Conservation (phyloP, 2,329 filamentous ascomycete genomes). For the Kalmusia sp. region DNA sequence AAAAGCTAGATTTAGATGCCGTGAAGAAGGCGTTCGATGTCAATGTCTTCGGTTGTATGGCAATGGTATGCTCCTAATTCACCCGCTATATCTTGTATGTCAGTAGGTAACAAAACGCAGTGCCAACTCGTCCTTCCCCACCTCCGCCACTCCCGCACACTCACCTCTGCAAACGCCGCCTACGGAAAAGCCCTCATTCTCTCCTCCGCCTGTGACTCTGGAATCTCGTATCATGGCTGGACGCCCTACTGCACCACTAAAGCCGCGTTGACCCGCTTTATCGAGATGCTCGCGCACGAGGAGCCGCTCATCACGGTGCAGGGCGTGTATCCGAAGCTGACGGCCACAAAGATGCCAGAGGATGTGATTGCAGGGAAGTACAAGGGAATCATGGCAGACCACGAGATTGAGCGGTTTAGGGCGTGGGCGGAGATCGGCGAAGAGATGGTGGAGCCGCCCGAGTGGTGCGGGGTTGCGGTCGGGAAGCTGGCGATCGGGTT, state of each 20-base stretch:
- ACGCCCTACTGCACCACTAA: slow-evolving; percentile 33
- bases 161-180: slow-evolving; percentile 23
- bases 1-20: slow-evolving; percentile 24
- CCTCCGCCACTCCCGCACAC: slow-evolving; percentile 20
- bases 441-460: slow-evolving; percentile 32
- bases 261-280: slow-evolving; percentile 33
- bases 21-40: slow-evolving; percentile 28
- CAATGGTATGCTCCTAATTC: slow-evolving; percentile 24
- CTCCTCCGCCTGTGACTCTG: slow-evolving; percentile 28
- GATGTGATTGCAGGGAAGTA: slow-evolving; percentile 28
- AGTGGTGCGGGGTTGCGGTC: slow-evolving; percentile 29
- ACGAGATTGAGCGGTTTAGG: slow-evolving; percentile 34
- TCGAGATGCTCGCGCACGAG: slow-evolving; percentile 32
- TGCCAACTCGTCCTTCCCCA: slow-evolving; percentile 27
- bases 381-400: slow-evolving; percentile 31
- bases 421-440: slow-evolving; percentile 33
- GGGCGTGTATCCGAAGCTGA: slow-evolving; percentile 34
- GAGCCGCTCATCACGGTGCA: slow-evolving; percentile 28
- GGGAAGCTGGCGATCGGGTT: slow-evolving; percentile 30
- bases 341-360: slow-evolving; percentile 34
- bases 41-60: slow-evolving; percentile 34
- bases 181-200: slow-evolving; percentile 29
- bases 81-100: too few species aligned
- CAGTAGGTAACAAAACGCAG: slow-evolving; percentile 7
- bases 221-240: slow-evolving; percentile 32